Evolutionary conservation across 2,329 filamentous ascomycete genomes (phyloP), one percentile per base, ranked within the genome.

Genomic region (Neodidymelliopsis sp.): DNA sequence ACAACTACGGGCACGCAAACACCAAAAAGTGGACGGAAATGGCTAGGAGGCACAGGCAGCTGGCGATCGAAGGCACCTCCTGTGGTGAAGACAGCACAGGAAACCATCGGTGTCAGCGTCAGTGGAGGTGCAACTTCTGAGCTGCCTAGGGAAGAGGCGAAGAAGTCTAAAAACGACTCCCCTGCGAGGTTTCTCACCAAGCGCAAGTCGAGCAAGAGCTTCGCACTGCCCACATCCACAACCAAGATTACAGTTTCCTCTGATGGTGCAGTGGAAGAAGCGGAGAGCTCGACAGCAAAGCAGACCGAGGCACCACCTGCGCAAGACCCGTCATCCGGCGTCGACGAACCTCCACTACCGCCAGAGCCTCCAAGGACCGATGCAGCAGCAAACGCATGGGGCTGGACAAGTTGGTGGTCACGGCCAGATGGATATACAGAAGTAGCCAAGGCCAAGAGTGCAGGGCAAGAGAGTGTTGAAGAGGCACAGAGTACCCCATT

Each of bases 351-450:
- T 7, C 76, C 76, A 7, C 53, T 79, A 28, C 77, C 77, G 10
- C 77, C 77, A 12, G 71, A 76, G 48, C 75, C 75, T 2, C 43
- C 57, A 2, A 65, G 57, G 30, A 41, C 45, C 22, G 40, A 45
- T 6, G 51, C 57, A 8, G 29, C 37, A 1, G 49, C 57, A 7
- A 65, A 59, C 18, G 61, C 65, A n/a, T 67, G 59, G 49, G 66
- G 68, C 10, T 79, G 77, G 77, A 73, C 74, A 28, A 75, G 75
- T 16, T 80, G 77, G 77, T 80, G 78, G 78, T 79, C 77, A 11
- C 63, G 76, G 22, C 78, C 78, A 5, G 78, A 80, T 56, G 77
- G 73, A 1, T 78, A 78, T 47, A 48, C 63, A 12, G 74, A 77
- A n/a, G 64, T 66, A n/a, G 47, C 47, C 3, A 72, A 72, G 43